Base-by-base conservation (phyloP, 176 grass and related monocot species). In the Zea mays region DNA sequence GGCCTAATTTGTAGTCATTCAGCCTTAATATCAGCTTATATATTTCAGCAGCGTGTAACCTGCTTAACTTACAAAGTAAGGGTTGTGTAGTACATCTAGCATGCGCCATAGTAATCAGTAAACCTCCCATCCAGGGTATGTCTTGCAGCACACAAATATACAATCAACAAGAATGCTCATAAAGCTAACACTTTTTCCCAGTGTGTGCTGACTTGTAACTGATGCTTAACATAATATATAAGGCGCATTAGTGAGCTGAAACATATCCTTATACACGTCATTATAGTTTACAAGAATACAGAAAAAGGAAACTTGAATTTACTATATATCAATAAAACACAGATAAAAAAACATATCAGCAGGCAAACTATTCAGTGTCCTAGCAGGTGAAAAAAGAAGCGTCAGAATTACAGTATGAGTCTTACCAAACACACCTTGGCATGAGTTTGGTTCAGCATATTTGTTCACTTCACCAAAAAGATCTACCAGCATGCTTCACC, bases 381-480 rank as follows among this genome's bases (percentile, higher is more conserved):
- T 77, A 56, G 39, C 46, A 39, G 12, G 48, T n/a, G 10, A 64
- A 54, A 48, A 56, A 80, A 65, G 59, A 9, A 19, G 37, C 36
- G 48, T 42, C 72, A 54, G 34, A 7, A 17, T 71, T 56, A 74
- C 70, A 82, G 47, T 40, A 81, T 33, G 67, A 82, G 58, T 71
- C 85, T 88, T 90, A 86, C 61, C 20, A 40, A 83, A 84, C 85
- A 84, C 83, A 77, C 81, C 83, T 35, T 71, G 81, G 20, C 48
- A 61, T 93, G 87, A 90, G 85, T 74, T 82, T 74, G 73, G 8
- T 73, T 71, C 65, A 90, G 84, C 68, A 81, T 86, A 81, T 71
- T 75, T 88, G 75, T 88, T 78, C 65, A 68, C 86, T 81, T 88
- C 33, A 86, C 69, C 48, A 38, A 37, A 75, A 81, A 75, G 68